These are phyloP conservation scores for Polyporus arcularius DNA, from an alignment of 768 basidiomycete genomes.

Conservation along the genomic window DNA sequence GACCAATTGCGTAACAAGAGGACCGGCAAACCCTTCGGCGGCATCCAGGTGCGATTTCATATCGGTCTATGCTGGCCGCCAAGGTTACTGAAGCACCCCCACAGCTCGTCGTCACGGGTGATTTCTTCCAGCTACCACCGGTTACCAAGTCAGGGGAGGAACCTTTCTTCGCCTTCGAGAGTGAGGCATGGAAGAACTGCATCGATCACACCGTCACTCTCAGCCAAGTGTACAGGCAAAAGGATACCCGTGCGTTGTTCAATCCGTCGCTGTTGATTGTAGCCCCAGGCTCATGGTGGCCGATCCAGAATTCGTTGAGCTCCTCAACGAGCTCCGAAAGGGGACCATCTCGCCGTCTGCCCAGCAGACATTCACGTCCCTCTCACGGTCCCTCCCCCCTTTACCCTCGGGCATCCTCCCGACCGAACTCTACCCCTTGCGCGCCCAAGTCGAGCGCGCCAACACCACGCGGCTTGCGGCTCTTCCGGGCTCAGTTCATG, in stretches of 20 bases:
- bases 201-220: slow-evolving; percentile 63
- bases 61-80: neutral
- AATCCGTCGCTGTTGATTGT: neutral
- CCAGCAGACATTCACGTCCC: slow-evolving; percentile 46
- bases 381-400: slow-evolving; percentile 39
- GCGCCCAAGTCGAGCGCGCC: slow-evolving; percentile 67
- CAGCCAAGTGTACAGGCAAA: slow-evolving; percentile 75
- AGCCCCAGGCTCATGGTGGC: neutral
- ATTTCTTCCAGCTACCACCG: slow-evolving; percentile 68
- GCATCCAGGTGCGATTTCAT: slow-evolving; percentile 55
- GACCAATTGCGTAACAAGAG: slow-evolving; percentile 48
- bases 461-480: slow-evolving; percentile 56
- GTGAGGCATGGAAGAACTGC: slow-evolving; percentile 56
- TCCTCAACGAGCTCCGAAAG: slow-evolving; percentile 76
- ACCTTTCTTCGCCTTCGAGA: slow-evolving; percentile 68
- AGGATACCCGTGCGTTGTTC: slow-evolving; percentile 56
- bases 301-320: slow-evolving; percentile 59
- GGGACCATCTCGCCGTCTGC: slow-evolving; percentile 53
- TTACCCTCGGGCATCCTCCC: slow-evolving; percentile 39
- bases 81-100: neutral
- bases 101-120: slow-evolving; percentile 60
- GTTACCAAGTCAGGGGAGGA: slow-evolving; percentile 44
- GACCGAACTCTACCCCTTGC: slow-evolving; percentile 62
- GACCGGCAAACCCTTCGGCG: slow-evolving; percentile 56
- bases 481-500: slow-evolving; percentile 42